Conservation (phyloP, 768 basidiomycete genomes). For the Suillus americanus region DNA sequence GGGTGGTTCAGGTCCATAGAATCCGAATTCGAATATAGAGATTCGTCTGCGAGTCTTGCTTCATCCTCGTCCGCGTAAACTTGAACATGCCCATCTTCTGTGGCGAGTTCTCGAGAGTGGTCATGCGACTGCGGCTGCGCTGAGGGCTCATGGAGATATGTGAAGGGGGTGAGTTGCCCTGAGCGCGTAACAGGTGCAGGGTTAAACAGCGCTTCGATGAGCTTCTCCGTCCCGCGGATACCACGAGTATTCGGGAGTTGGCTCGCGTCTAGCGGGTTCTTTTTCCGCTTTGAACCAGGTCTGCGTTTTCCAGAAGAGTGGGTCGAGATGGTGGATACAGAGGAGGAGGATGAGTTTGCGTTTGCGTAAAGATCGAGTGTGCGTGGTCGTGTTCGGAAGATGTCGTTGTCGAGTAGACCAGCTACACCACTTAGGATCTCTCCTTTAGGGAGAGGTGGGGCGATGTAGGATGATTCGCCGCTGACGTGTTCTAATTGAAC, state of each 20-base stretch:
- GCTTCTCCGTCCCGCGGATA: slow-evolving; percentile 63
- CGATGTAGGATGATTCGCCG: slow-evolving; percentile 54
- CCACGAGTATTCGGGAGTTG: slow-evolving; percentile 54
- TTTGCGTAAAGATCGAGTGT: slow-evolving; percentile 46
- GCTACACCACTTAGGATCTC: slow-evolving; percentile 72
- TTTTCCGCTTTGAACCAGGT: slow-evolving; percentile 16
- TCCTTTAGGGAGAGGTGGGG: slow-evolving; percentile 68
- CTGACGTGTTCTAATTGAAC: slow-evolving; percentile 55
- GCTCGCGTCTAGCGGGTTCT: slow-evolving; percentile 30
- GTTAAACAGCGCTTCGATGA: slow-evolving; percentile 83
- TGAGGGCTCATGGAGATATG: slow-evolving; percentile 33
- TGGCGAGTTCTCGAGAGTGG: neutral
- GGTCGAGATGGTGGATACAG: slow-evolving; percentile 25
- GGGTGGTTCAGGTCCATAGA: slow-evolving; percentile 14
- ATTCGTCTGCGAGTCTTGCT: slow-evolving; percentile 16
- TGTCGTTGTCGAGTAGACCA: slow-evolving; percentile 57
- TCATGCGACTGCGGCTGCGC: slow-evolving; percentile 4
- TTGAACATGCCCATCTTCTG: neutral
- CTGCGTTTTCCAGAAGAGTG: slow-evolving; percentile 12
- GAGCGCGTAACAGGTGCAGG: slow-evolving; percentile 48
- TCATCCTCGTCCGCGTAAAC: neutral
- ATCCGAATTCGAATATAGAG: slow-evolving; percentile 23
- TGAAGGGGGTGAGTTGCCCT: slow-evolving; percentile 32
- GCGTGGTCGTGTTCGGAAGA: slow-evolving; percentile 50
- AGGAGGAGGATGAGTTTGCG: slow-evolving; percentile 30